Percentiles rank a stretch among this genome's conserved stretches.
These are phyloP conservation scores for Sechiopsis laciniata DNA, from an alignment of 306 rosid species.

Conservation along the genomic window DNA sequence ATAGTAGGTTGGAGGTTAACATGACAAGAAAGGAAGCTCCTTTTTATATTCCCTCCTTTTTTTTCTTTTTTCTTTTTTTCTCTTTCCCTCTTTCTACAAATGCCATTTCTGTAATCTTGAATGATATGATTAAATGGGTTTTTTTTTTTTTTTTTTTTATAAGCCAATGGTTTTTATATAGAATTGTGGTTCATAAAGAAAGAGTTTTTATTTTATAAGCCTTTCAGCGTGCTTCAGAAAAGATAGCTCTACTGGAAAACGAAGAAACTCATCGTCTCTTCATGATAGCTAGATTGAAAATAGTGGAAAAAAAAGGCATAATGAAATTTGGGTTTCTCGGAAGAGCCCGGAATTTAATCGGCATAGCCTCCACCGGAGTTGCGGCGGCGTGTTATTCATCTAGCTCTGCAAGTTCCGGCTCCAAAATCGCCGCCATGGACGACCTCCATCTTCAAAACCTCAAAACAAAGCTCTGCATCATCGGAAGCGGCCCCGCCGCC, in stretches of 20 bases:
- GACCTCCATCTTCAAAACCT: conserved; percentile 33
- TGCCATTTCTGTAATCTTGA: neutral
- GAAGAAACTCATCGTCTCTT: neutral
- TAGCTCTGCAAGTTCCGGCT: conserved; percentile 24
- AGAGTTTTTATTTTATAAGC: neutral
- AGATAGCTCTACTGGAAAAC: neutral
- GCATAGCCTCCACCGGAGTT: conserved; percentile 10
- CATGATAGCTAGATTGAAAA: neutral
- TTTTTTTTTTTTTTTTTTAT: neutral
- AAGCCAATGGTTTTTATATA: neutral
- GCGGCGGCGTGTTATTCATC: conserved; percentile 21
- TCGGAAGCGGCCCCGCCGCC: conserved; percentile 85
- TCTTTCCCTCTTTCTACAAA: neutral
- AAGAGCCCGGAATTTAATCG: conserved; percentile 30
- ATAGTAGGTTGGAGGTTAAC: conserved; percentile 3
- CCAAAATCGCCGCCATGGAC: conserved; percentile 31
- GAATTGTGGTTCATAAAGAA: neutral
- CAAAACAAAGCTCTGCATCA: conserved; percentile 64
- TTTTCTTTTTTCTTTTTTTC: neutral
- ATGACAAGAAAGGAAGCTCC: conserved; percentile 11
- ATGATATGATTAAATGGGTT: neutral
- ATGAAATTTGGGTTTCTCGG: conserved; percentile 24
- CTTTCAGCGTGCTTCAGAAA: too few relatives aligned
- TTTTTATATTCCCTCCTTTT: too few relatives aligned
- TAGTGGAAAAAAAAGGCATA: neutral